Conservation (phyloP, 768 basidiomycete species). For the Kwoniella sp. region DNA sequence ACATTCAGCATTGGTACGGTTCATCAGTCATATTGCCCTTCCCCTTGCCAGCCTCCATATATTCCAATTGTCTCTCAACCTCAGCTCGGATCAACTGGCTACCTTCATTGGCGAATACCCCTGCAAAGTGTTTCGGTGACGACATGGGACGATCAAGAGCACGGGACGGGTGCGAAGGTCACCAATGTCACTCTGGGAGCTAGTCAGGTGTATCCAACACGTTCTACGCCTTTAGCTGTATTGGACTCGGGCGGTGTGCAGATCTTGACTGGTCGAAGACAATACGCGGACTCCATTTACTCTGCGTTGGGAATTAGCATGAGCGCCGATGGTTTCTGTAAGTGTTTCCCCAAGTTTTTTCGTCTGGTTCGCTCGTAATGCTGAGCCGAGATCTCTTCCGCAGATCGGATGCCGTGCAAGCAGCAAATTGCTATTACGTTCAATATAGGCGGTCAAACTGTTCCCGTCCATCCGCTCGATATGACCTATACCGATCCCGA, state of each 20-base stretch:
- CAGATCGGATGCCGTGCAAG: constrained; percentile 54
- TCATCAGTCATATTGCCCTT: constrained; percentile 35
- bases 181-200: constrained; percentile 34
- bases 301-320: constrained; percentile 37
- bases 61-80: constrained; percentile 50
- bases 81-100: constrained; percentile 42
- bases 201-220: constrained; percentile 31
- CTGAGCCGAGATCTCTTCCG: not conserved
- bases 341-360: constrained; percentile 16
- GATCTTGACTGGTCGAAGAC: constrained; percentile 45
- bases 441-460: constrained; percentile 41
- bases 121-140: constrained; percentile 41
- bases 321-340: constrained; percentile 51
- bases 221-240: constrained; percentile 46
- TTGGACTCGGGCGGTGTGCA: constrained; percentile 54
- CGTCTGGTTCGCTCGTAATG: too few relatives aligned
- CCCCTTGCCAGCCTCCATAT: constrained; percentile 45
- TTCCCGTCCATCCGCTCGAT: constrained; percentile 53
- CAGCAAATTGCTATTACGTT: constrained; percentile 46
- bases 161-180: constrained; percentile 23
- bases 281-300: constrained; percentile 49
- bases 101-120: constrained; percentile 50
- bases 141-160: constrained; percentile 34
- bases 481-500: constrained; percentile 47
- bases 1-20: constrained; percentile 47